Base-by-base conservation (phyloP, 169 alveolate species). In the Eimeria mitis region DNA sequence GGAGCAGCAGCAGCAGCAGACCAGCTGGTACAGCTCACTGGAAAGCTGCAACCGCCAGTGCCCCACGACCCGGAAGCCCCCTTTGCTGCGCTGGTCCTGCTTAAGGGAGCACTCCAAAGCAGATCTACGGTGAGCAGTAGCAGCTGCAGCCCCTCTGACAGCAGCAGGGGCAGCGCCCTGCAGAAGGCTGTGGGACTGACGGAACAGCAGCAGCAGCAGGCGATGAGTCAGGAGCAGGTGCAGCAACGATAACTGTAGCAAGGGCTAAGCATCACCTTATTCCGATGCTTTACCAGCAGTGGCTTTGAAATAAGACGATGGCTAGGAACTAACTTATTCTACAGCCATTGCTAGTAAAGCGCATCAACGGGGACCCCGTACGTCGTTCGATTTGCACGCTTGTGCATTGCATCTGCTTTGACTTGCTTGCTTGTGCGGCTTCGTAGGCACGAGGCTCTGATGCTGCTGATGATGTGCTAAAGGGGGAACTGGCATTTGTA, bases 1-100 rank as follows among this genome's bases (percentile, higher is more conserved):
- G 90, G 90, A 19, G 34, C 90, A 54, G 90, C 68, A 56, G 90
- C 90, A 21, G 90, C 90, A 83, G 31, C 90, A n/a, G 75, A 83
- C 37, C 90, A 54, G 71, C 71, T 83, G 56, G 90, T 83, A 37
- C 90, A 83, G 49, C 90, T 83, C 54, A 59, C 71, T 83, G 75
- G 54, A 37, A 83, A 83, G 19, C 90, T 83, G 49, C 75, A 52
- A 14, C 68, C 54, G 75, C 90, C 90, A 59, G 31, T 37, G 21
- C 49, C 90, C 42, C 49, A 83, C 44, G 90, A 83, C 90, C 52
- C 90, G 73, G 90, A 83, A 54, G 90, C 90, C 3, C 73, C 90
- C 23, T 83, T 83, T 56, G 90, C 75, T 83, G 90, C 90, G 9
- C 56, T 83, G 44, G 75, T 83, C 31, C 90, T 83, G 90, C 90